phyloP scores from a whole-genome alignment of 805 yeast species.

The Kuraishia hungarica region DNA sequence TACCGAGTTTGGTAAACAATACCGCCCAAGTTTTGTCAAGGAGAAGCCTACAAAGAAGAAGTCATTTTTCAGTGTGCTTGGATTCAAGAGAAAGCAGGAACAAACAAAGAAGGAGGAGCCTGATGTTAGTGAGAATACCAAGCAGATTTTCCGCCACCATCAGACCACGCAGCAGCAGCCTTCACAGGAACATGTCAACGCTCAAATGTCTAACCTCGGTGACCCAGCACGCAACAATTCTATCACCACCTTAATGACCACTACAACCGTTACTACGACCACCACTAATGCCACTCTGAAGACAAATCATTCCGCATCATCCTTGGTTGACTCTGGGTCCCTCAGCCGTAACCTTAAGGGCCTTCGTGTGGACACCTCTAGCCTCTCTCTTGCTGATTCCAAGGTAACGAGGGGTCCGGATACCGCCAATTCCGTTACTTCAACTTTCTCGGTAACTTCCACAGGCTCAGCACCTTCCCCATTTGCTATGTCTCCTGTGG shows the following conservation, averaged over 20 bases:
- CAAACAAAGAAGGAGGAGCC: neutral
- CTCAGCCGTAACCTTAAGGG: neutral
- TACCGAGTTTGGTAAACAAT: neutral
- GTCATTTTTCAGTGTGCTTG: constrained; percentile 19
- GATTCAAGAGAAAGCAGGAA: constrained; percentile 3
- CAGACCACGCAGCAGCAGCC: neutral
- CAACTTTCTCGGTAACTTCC: neutral
- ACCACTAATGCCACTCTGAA: constrained; percentile 1
- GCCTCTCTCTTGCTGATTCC: neutral
- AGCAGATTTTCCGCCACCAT: neutral
- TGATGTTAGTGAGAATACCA: neutral
- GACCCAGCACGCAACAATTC: constrained; percentile 1
- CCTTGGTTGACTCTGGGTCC: neutral
- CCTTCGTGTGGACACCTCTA: neutral
- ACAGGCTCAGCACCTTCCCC: constrained; percentile 5
- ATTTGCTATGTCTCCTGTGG: constrained; percentile 4
- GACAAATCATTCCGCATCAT: neutral
- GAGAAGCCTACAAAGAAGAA: constrained; percentile 11
- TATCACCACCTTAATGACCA: constrained; percentile 2
- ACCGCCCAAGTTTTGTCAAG: neutral
- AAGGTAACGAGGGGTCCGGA: neutral
- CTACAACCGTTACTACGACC: neutral
- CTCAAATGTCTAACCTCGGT: neutral
- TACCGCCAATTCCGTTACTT: neutral
- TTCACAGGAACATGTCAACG: neutral